These are phyloP conservation scores for Boletus bicolor DNA, from an alignment of 768 basidiomycete species.

Conservation along the genomic window DNA sequence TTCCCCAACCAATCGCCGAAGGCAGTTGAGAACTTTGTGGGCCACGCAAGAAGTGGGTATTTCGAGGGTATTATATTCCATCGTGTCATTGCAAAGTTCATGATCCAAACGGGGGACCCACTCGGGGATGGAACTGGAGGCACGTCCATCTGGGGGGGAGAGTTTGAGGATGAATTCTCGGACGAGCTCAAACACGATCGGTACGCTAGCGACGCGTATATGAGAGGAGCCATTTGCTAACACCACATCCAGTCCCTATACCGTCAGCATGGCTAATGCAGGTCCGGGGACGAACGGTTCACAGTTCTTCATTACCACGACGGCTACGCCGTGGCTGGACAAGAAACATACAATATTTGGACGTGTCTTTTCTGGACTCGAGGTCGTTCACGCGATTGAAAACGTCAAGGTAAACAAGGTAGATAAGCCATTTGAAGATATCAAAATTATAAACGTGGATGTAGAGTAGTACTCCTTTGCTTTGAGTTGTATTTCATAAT, in stretches of 20 bases:
- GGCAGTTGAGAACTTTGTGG: constrained; percentile 97
- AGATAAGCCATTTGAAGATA: constrained; percentile 91
- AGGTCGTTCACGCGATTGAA: constrained; percentile 89
- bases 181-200: constrained; percentile 89
- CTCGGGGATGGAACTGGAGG: constrained; percentile 95
- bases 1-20: constrained; percentile 94
- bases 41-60: constrained; percentile 83
- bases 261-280: constrained; percentile 92
- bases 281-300: constrained; percentile 90
- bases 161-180: constrained; percentile 93
- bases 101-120: constrained; percentile 96
- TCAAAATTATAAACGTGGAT: constrained; percentile 82
- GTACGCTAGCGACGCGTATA: constrained; percentile 36
- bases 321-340: constrained; percentile 90
- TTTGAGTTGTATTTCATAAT: constrained; percentile 31
- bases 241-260: constrained; percentile 68
- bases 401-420: constrained; percentile 81
- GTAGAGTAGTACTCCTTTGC: constrained; percentile 48
- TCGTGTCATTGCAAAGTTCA: constrained; percentile 97
- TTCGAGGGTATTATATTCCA: constrained; percentile 95
- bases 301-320: constrained; percentile 98
- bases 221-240: constrained; percentile 1
- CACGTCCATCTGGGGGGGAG: constrained; percentile 82
- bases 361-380: constrained; percentile 79
- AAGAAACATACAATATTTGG: constrained; percentile 93